phyloP scores from a whole-genome alignment of 108 stramenopile genomes.

The Stephanodiscus minutulus region DNA sequence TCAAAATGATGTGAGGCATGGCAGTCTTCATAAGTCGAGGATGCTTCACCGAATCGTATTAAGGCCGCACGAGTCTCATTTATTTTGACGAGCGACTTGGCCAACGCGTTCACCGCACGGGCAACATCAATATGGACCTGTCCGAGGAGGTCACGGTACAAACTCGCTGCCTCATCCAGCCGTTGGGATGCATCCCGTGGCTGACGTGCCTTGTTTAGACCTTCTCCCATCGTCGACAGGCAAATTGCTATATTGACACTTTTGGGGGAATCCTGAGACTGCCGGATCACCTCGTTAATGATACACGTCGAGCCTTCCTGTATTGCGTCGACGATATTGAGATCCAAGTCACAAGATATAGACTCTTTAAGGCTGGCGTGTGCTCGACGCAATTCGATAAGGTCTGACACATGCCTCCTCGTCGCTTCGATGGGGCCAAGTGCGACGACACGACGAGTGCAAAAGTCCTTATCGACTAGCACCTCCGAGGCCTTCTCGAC shows the following conservation, averaged over 20 bases:
- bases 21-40: constrained; percentile 82
- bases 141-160: constrained; percentile 75
- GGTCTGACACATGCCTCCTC: constrained; percentile 77
- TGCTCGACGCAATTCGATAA: constrained; percentile 71
- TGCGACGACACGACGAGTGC: constrained; percentile 66
- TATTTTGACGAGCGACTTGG: constrained; percentile 77
- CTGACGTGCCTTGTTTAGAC: constrained; percentile 73
- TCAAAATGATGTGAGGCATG: constrained; percentile 79
- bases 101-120: constrained; percentile 69
- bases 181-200: constrained; percentile 79
- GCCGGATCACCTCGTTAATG: constrained; percentile 65
- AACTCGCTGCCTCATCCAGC: constrained; percentile 74
- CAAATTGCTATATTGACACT: constrained; percentile 79
- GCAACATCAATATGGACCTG: constrained; percentile 69
- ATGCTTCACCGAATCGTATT: constrained; percentile 80
- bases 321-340: constrained; percentile 67
- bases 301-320: constrained; percentile 75
- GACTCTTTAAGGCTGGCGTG: constrained; percentile 24
- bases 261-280: constrained; percentile 54
- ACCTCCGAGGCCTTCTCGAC: constrained; percentile 63
- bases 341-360: constrained; percentile 23
- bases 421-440: constrained; percentile 83
- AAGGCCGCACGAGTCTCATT: constrained; percentile 77
- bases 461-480: constrained; percentile 64
- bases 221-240: constrained; percentile 84